Base-by-base conservation (phyloP, 148 eudicot species). In the Oxyria digyna region DNA sequence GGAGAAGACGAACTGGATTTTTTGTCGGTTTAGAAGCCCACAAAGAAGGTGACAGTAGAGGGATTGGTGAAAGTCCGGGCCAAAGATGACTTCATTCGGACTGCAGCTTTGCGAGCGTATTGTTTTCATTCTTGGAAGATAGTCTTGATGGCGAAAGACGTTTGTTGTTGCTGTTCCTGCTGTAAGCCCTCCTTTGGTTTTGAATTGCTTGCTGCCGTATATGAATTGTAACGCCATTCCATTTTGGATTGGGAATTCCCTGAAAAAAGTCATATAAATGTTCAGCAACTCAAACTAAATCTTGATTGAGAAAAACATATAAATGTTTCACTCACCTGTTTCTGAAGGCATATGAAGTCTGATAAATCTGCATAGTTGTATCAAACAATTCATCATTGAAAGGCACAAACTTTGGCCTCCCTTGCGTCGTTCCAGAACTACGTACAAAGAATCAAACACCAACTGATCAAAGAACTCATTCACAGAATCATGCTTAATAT, bases 351-450 rank as follows among this genome's bases (percentile, higher is more conserved):
- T 80, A 91, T 10, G 99, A 95, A 20, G 96, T 95, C 77, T 77
- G 86, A 76, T 77, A 91, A 65, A 88, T 85, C 78, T 91, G 93
- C 89, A 88, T 84, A 7, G 99, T 95, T 43, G 78, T 72, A 14
- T 84, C 85, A 50, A 84, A 78, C 71, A 95, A 75, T 32, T 85
- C 91, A 33, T 91, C 96, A 65, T 75, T 91, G 76, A 88, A 95
- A 18, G 99, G 97, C 27, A 95, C 80, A 78, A 78, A 85, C 78
- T 95, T 95, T 42, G 87, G 93, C 84, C 79, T 89, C 21, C 99
- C 99, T 74, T 91, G 87, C 74, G 91, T 87, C 11, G 99, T 95
- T 20, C 99, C 99, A 57, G 99, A 95, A 71, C 99, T 95, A 82
- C 18, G 31, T 3, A 15, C 23, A 46, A n/a, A n/a, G 1, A 26